These are phyloP conservation scores for Periconia sp. DNA, from an alignment of 2,329 filamentous ascomycete genomes.

Conservation along the genomic window DNA sequence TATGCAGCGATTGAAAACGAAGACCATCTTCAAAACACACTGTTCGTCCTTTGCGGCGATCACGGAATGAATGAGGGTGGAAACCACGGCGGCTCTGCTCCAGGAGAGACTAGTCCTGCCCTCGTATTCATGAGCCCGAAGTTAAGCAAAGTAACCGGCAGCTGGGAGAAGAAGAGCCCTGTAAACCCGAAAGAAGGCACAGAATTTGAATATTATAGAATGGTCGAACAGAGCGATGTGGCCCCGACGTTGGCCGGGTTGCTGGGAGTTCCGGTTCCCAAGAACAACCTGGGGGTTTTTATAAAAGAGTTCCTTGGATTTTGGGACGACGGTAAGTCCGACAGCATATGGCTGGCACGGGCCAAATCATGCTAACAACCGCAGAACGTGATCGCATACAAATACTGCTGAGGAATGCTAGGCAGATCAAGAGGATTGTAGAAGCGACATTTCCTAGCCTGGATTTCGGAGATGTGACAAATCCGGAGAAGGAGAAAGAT, in stretches of 20 bases:
- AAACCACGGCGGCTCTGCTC: conserved; percentile 91
- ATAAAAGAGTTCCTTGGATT: conserved; percentile 77
- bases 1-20: conserved; percentile 73
- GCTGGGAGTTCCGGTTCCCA: conserved; percentile 82
- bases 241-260: conserved; percentile 85
- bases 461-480: conserved; percentile 45
- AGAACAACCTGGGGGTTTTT: conserved; percentile 87
- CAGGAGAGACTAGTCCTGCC: conserved; percentile 91
- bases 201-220: conserved; percentile 81
- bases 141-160: conserved; percentile 59
- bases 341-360: conserved; percentile 5
- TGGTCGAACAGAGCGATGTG: conserved; percentile 91
- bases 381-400: conserved; percentile 58
- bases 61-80: conserved; percentile 99
- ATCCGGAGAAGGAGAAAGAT: conserved; percentile 8
- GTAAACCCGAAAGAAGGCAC: conserved; percentile 50
- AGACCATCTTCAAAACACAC: conserved; percentile 71
- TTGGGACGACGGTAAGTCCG: conserved; percentile 69
- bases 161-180: conserved; percentile 51
- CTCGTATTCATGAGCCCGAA: conserved; percentile 89
- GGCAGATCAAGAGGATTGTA: conserved; percentile 77
- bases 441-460: conserved; percentile 68
- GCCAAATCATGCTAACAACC: conserved; percentile 27
- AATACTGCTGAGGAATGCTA: conserved; percentile 75
- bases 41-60: conserved; percentile 87